Base-by-base conservation (phyloP, 1,139 yeast species). In the Pneumocystis jirovecii region DNA sequence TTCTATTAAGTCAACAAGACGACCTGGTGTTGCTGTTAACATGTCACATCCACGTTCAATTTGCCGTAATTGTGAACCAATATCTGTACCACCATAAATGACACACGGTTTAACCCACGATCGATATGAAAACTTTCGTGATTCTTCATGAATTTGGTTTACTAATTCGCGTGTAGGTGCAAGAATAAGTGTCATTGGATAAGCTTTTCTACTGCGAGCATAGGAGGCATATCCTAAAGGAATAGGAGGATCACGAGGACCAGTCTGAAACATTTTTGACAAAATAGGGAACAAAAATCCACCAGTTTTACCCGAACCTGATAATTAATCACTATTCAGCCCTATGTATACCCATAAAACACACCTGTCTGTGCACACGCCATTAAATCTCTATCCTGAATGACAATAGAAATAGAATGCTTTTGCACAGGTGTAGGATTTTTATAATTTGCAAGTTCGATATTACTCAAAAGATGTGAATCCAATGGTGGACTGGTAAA, bases 141-240 rank as follows among this genome's bases (percentile, higher is more conserved):
- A 90, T 81, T 93, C 98, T 66, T 91, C 98, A 76, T 79, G 91
- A 74, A 93, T 93, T 81, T 93, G 98, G 60, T 96, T 87, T 66
- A 91, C 98, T 77, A 93, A 85, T 82, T 93, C 98, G 85, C 98
- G 90, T 69, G 98, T 93, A 76, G 98, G 98, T 62, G 98, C 98
- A 81, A 93, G 83, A 71, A 93, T 88, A 73, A 93, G 84, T 66
- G 96, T 91, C 68, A 97, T 91, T 75, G 99, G 99, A 79, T 81
- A 85, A 60, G 93, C 97, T 78, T 87, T 89, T 77, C 85, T 83
- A 64, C 69, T 67, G 67, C 75, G 73, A 39, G 67, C 68, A 66
- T 70, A 68, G 35, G 67, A 66, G 69, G 82, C 80, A 40, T 63
- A 34, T 56, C 57, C 45, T n/a, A 39, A 62, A 60, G 75, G 73